Conservation (phyloP, 306 rosid species). For the Astragalus membranaceus region DNA sequence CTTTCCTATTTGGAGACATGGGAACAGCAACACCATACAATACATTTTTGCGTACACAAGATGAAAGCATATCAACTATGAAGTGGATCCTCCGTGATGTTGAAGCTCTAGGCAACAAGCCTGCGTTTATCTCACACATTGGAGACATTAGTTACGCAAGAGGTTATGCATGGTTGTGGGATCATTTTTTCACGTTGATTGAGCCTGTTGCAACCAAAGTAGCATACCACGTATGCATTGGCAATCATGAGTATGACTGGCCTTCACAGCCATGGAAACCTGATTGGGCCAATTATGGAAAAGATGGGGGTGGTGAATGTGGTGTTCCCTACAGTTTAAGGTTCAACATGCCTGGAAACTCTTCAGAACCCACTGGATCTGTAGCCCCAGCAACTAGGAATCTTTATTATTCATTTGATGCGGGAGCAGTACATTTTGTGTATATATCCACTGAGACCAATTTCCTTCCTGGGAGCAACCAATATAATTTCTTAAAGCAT, state of each 20-base stretch:
- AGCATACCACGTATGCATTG: slow-evolving; percentile 90
- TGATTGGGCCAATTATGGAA: slow-evolving; percentile 70
- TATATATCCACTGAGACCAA: slow-evolving; percentile 86
- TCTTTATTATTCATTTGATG: slow-evolving; percentile 78
- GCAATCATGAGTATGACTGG: slow-evolving; percentile 91
- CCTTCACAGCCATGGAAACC: slow-evolving; percentile 85
- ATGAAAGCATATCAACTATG: slow-evolving; percentile 73
- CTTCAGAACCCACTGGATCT: slow-evolving; percentile 72
- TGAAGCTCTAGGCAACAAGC: slow-evolving; percentile 76
- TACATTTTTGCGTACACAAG: slow-evolving; percentile 73
- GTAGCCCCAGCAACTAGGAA: slow-evolving; percentile 58
- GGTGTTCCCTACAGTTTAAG: slow-evolving; percentile 84
- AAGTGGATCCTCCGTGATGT: slow-evolving; percentile 89
- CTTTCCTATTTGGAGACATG: slow-evolving; percentile 93
- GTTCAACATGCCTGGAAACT: slow-evolving; percentile 94
- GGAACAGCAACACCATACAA: slow-evolving; percentile 68
- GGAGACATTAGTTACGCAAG: slow-evolving; percentile 95
- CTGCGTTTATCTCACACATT: slow-evolving; percentile 80
- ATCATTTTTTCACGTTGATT: slow-evolving; percentile 65
- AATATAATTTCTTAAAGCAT: slow-evolving; percentile 61
- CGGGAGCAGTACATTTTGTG: slow-evolving; percentile 76
- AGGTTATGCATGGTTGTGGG: slow-evolving; percentile 93
- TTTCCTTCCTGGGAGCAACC: slow-evolving; percentile 68
- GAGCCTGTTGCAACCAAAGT: slow-evolving; percentile 70
- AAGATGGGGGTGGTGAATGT: slow-evolving; percentile 95